Evolutionary conservation across 73 alveolate genomes (phyloP), one percentile per base, ranked within the genome.

Genomic region (Diophrys sp.): DNA sequence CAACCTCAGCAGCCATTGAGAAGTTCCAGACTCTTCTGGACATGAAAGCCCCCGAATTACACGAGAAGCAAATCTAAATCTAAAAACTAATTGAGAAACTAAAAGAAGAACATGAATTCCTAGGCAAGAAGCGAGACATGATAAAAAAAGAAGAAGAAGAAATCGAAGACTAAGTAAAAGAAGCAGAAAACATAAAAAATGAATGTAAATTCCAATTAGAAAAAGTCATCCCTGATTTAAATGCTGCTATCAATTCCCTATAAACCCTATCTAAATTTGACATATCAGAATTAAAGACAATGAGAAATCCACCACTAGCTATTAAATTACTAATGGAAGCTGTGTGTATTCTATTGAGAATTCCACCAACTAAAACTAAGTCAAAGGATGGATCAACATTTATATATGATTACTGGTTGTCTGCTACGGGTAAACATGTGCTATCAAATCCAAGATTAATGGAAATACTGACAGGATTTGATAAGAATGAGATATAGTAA

Each of bases 261-360:
- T 86, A 90, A 77, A 94, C 95, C 34, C 84, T 97, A 24, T 85
- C 92, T 70, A 91, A 95, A 67, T 74, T 85, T n/a, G 99, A 97
- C 71, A 82, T 97, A 67, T 89, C 90, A 73, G 98, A 94, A 88
- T 87, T 97, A 78, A 93, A 97, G 78, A 78, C 98, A 71, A 89
- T 93, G 81, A 88, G 86, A 82, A 94, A 95, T 33, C 99, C 99
- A 33, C 98, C 99, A 23, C 93, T 87, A 31, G 94, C 96, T 68
- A 93, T 97, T 29, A 89, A 84, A 67, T 84, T 96, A 67, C 94
- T 96, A 32, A 85, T 89, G 96, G 90, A 87, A 73, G 91, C 89
- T 26, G 87, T 89, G 0, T 89, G 96, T 77, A 75, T 79, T 44
- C 78, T 86, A 2, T 56, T 89, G 56, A 75, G 57, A 26, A 79